Evolutionary conservation across 306 rosid genomes (phyloP).

Genomic region (Senna tora): DNA sequence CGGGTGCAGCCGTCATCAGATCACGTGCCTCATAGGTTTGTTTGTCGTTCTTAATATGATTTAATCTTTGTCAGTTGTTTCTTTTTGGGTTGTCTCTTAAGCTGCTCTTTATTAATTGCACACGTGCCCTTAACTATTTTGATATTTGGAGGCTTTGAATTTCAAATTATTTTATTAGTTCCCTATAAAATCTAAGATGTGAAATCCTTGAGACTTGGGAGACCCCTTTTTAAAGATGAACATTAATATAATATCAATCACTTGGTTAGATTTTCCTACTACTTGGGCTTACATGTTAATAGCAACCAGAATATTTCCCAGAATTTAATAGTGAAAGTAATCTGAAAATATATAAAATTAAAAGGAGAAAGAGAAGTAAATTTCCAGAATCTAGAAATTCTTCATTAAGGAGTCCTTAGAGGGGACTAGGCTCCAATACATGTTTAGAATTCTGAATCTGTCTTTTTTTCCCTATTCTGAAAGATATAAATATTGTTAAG

Average conservation of each 20-base stretch:
- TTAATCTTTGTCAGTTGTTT: background rate
- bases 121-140: slow-evolving; percentile 10
- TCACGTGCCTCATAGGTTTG: slow-evolving; percentile 97
- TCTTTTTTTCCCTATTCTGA: no score
- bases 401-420: no score
- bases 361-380: no score
- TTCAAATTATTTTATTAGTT: slow-evolving; percentile 27
- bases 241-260: slow-evolving; percentile 13
- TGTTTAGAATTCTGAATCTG: no score
- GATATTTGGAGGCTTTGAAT: slow-evolving; percentile 20
- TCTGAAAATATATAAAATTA: no score
- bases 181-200: slow-evolving; percentile 19
- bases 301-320: no score
- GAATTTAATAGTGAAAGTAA: no score
- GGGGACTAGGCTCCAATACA: no score
- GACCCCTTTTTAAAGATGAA: slow-evolving; percentile 23
- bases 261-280: slow-evolving; percentile 1
- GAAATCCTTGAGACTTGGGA: slow-evolving; percentile 10
- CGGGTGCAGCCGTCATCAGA: slow-evolving; percentile 98
- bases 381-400: no score
- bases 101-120: slow-evolving; percentile 4
- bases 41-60: slow-evolving; percentile 30
- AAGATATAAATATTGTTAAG: no score
- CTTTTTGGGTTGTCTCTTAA: background rate
- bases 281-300: slow-evolving; percentile 8